Base-by-base conservation (phyloP, 202 grass and related monocot genomes). In the Bolboschoenoplectus hybrid region DNA sequence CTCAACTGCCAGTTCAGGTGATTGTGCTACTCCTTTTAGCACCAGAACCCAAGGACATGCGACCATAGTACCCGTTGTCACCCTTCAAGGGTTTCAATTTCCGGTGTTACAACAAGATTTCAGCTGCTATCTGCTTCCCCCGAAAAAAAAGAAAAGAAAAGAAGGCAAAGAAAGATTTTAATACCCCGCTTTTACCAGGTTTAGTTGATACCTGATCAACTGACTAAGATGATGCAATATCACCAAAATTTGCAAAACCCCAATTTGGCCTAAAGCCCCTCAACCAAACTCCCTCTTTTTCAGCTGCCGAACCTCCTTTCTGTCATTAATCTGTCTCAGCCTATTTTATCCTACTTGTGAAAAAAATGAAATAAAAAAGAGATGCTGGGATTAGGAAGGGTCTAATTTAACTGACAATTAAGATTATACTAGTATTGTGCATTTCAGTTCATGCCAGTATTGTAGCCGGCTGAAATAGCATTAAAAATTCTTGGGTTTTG, bases 1-100 rank as follows among this genome's bases (percentile, higher is more conserved):
- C 89, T 84, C 86, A 99, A 87, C 93, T 99, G 44, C 97, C 97
- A 1, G 91, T 99, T 87, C 94, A 99, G 97, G 97, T 99, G 84
- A 87, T 94, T 85, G 43, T 69, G 40, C 40, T 83, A 43, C 41
- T 41, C 53, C 85, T 83, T 63, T 80, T 80, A 61, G 40, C 44
- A 61, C 53, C 17, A 20, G 56, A 61, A 2, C 49, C 50, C 16
- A 78, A 6, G 39, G 20, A 80, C 39, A 79, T 41, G 14, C 40
- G 34, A 39, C 74, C 52, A 56, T 57, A 58, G 3, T 61, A 44
- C 55, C 55, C 35, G 26, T 80, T 80, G 76, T 57, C 3, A 20
- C 14, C 51, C 5, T 38, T 41, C 14, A 43, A 40, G 13, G 34
- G 74, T 40, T 79, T 58, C 3, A 39, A 7, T 79, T 79, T n/a